A percentile compares a stretch with the other conserved stretches of the same genome.
Evolutionary conservation across 2,329 filamentous ascomycete species (phyloP).

Genomic region (Colletotrichum zoysiae): DNA sequence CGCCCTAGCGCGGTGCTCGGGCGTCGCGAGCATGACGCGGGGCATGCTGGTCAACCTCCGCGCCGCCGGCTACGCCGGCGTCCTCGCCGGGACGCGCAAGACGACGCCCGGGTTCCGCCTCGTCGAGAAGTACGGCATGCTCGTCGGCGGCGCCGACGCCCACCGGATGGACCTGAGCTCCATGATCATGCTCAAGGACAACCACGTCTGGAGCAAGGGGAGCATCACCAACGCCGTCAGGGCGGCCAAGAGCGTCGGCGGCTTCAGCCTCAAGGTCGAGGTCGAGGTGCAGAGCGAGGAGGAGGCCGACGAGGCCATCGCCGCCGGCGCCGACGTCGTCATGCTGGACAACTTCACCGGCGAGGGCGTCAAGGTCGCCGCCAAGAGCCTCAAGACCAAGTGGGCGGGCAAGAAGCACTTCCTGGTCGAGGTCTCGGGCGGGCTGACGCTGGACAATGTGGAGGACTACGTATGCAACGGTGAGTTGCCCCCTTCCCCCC

Average conservation of each 20-base stretch:
- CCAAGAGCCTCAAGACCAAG: slow-evolving; percentile 79
- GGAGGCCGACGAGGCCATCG: slow-evolving; percentile 92
- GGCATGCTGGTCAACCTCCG: slow-evolving; percentile 68
- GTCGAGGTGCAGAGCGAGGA: slow-evolving; percentile 92
- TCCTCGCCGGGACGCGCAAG: slow-evolving; percentile 94
- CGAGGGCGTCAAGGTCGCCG: slow-evolving; percentile 80
- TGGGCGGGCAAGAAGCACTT: slow-evolving; percentile 83
- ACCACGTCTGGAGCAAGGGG: slow-evolving; percentile 93
- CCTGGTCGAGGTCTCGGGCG: slow-evolving; percentile 92
- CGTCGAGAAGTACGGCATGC: slow-evolving; percentile 98
- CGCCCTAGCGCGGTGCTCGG: slow-evolving; percentile 89
- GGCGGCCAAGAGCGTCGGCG: slow-evolving; percentile 85
- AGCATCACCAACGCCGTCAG: slow-evolving; percentile 88
- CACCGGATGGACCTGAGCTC: slow-evolving; percentile 91
- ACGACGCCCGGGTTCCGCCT: slow-evolving; percentile 95
- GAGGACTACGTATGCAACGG: slow-evolving; percentile 81
- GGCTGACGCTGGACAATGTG: slow-evolving; percentile 87
- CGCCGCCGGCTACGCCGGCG: slow-evolving; percentile 80
- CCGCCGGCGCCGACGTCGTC: slow-evolving; percentile 91
- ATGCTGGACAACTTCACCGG: slow-evolving; percentile 98
- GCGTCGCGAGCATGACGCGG: slow-evolving; percentile 80
- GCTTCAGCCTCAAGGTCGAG: slow-evolving; percentile 94
- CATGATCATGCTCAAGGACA: slow-evolving; percentile 99
- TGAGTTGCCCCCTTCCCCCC: slow-evolving; percentile 54
- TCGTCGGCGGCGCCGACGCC: slow-evolving; percentile 91